Conservation (phyloP, 306 rosid genomes). For the Senna siamea region DNA sequence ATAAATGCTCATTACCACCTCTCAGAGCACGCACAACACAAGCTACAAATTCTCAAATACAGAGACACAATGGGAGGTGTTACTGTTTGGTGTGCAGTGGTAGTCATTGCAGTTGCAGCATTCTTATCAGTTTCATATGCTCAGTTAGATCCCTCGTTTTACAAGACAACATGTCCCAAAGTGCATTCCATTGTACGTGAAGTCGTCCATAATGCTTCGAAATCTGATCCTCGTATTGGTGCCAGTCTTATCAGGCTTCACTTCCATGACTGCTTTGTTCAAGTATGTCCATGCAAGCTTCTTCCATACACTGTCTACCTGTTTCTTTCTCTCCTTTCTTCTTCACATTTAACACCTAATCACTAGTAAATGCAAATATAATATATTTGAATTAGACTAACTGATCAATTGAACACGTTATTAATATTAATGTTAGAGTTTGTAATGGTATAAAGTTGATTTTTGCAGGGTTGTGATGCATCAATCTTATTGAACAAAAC, state of each 20-base stretch:
- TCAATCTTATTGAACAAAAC: slow-evolving; percentile 56
- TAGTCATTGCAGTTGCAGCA: slow-evolving; percentile 15
- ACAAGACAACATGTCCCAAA: slow-evolving; percentile 36
- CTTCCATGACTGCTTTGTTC: slow-evolving; percentile 68
- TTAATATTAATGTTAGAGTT: too few species aligned
- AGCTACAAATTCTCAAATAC: background rate
- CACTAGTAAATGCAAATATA: too few species aligned
- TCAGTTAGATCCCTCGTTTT: slow-evolving; percentile 38
- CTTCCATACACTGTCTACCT: too few species aligned
- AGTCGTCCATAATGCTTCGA: slow-evolving; percentile 27
- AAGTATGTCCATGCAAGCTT: slow-evolving; percentile 29
- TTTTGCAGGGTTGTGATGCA: slow-evolving; percentile 66
- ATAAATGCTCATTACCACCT: background rate
- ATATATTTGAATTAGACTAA: too few species aligned
- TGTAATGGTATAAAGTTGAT: too few species aligned
- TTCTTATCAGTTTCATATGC: background rate
- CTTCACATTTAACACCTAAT: too few species aligned
- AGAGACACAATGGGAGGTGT: background rate
- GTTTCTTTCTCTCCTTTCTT: too few species aligned
- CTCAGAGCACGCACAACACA: background rate
- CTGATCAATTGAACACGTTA: too few species aligned
- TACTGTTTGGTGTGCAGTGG: slow-evolving; percentile 18
- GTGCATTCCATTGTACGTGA: background rate
- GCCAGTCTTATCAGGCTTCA: slow-evolving; percentile 62
- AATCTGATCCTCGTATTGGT: slow-evolving; percentile 41